phyloP scores from a whole-genome alignment of 345 rosid species.

The Rhodamnia argentea region DNA sequence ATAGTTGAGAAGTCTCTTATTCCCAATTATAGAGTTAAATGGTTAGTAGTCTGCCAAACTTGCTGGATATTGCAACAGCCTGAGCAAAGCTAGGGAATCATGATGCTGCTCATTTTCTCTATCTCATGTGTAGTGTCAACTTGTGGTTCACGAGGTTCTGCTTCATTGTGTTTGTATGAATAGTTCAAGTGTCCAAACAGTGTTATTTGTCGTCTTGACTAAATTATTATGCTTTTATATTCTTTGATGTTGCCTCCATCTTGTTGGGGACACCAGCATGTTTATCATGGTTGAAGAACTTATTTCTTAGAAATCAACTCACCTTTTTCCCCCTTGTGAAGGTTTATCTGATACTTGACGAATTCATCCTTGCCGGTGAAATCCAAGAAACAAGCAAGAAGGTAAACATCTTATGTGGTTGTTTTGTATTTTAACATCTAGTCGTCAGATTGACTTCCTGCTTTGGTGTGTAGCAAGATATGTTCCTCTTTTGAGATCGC shows the following conservation, averaged over 20 bases:
- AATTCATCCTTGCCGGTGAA: conserved; percentile 99
- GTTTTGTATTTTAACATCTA: not conserved
- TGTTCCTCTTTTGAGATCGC: not conserved
- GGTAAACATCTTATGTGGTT: conserved; percentile 20
- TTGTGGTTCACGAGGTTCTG: not conserved
- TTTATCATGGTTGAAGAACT: not conserved
- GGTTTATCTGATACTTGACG: conserved; percentile 97
- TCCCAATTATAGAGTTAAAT: not conserved
- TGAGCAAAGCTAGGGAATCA: not conserved
- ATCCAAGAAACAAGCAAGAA: conserved; percentile 99
- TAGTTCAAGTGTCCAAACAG: not conserved
- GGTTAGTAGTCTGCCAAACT: not conserved
- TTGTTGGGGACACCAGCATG: not conserved
- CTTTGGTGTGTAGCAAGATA: not conserved
- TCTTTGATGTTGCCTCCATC: not conserved
- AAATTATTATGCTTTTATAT: accelerated
- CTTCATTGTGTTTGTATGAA: not conserved
- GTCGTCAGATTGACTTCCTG: not conserved
- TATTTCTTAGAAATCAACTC: not conserved
- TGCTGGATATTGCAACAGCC: not conserved
- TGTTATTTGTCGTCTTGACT: not conserved
- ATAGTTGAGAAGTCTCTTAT: not conserved
- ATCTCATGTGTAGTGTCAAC: not conserved
- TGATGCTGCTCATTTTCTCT: not conserved
- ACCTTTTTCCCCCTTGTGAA: conserved; percentile 2